Percentiles rank a stretch among this genome's conserved stretches.
phyloP scores from a whole-genome alignment of 495 filamentous ascomycete species.

The Aspergillus homomorphus region DNA sequence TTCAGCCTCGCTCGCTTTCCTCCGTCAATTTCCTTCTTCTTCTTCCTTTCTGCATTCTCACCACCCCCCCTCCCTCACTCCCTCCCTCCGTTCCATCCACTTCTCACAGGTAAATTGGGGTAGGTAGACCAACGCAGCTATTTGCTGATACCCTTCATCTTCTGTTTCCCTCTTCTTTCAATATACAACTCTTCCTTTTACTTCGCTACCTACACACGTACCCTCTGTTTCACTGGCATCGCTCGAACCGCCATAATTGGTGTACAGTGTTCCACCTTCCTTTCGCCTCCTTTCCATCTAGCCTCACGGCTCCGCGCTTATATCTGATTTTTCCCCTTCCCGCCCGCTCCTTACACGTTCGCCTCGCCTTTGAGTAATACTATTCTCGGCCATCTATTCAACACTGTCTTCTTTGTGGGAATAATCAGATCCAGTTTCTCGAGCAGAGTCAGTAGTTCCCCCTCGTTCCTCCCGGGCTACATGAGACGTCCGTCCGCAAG shows the following conservation, averaged over 20 bases:
- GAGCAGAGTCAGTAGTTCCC: slow-evolving; percentile 5
- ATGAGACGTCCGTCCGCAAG: neutral
- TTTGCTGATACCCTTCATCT: slow-evolving; percentile 8
- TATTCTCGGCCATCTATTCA: slow-evolving; percentile 15
- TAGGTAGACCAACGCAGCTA: neutral
- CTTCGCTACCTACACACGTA: slow-evolving; percentile 7
- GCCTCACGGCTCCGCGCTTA: slow-evolving; percentile 15
- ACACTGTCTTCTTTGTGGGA: slow-evolving; percentile 6
- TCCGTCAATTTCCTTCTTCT: slow-evolving; percentile 9
- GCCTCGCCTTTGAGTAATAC: slow-evolving; percentile 18
- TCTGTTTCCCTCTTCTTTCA: slow-evolving; percentile 11
- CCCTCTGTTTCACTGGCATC: slow-evolving; percentile 7
- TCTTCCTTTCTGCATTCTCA: slow-evolving; percentile 4
- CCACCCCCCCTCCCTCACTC: slow-evolving; percentile 5
- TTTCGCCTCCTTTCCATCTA: slow-evolving; percentile 23
- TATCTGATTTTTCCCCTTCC: slow-evolving; percentile 23
- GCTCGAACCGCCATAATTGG: slow-evolving; percentile 12
- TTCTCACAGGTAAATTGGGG: slow-evolving; percentile 1
- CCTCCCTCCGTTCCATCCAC: neutral
- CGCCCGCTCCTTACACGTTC: slow-evolving; percentile 14
- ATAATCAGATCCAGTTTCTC: slow-evolving; percentile 10
- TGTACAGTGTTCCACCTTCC: slow-evolving; percentile 17
- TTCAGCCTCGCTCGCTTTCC: slow-evolving; percentile 9
- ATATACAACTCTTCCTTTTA: slow-evolving; percentile 8
- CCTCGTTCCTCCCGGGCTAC: slow-evolving; percentile 3